Conservation (phyloP, 176 grass and related monocot species). For the Coix lacrymajobi region DNA sequence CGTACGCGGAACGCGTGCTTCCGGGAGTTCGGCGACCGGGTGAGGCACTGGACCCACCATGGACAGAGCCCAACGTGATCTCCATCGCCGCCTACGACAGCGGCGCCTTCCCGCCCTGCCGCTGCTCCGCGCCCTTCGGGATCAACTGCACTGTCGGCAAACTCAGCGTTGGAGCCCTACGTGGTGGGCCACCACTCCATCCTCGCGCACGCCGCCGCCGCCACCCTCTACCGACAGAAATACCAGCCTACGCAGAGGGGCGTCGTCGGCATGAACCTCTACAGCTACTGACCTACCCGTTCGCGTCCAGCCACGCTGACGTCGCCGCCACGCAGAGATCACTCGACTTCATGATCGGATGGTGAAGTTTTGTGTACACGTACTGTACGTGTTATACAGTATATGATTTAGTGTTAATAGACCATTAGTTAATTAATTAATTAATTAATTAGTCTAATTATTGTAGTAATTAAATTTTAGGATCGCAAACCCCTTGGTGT, state of each 20-base stretch:
- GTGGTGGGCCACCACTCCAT: slow-evolving; percentile 42
- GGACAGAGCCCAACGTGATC: slow-evolving; percentile 58
- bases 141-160: slow-evolving; percentile 46
- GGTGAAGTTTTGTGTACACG: too few relatives aligned
- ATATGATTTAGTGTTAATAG: too few relatives aligned
- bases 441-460: too few relatives aligned
- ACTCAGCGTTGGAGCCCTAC: slow-evolving; percentile 77
- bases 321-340: slow-evolving; percentile 48
- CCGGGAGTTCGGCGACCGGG: slow-evolving; percentile 71
- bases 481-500: slow-evolving; percentile 62
- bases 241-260: slow-evolving; percentile 77
- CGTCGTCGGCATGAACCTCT: slow-evolving; percentile 57
- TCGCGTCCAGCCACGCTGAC: slow-evolving; percentile 33
- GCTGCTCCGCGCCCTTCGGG: slow-evolving; percentile 65
- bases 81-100: slow-evolving; percentile 49
- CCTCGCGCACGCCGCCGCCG: slow-evolving; percentile 55
- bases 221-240: slow-evolving; percentile 54
- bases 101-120: slow-evolving; percentile 54
- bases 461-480: slow-evolving; percentile 20
- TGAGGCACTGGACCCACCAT: slow-evolving; percentile 76
- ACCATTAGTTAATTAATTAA: too few relatives aligned
- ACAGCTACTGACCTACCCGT: slow-evolving; percentile 70
- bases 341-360: slow-evolving; percentile 58
- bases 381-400: too few relatives aligned
- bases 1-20: slow-evolving; percentile 75